Percentiles rank a stretch among this genome's conserved stretches.
Evolutionary conservation across 2,329 filamentous ascomycete species (phyloP).

Genomic region (Elsinoe perseae): DNA sequence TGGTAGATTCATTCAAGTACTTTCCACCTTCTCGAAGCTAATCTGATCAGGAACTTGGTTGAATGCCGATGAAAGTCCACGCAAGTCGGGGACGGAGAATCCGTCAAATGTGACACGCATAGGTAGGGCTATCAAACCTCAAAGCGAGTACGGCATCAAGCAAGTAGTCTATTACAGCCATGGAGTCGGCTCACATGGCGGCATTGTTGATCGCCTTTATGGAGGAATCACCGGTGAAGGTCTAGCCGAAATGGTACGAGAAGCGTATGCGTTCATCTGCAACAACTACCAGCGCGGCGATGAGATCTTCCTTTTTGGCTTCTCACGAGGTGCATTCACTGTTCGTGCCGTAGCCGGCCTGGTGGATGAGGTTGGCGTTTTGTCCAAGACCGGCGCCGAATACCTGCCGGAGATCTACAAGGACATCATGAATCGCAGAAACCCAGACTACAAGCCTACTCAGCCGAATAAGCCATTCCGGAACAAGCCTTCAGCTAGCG

Average conservation of each 20-base stretch:
- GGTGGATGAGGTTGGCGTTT: constrained; percentile 39
- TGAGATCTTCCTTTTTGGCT: constrained; percentile 44
- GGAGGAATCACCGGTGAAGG: constrained; percentile 38
- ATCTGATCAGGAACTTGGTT: constrained; percentile 37
- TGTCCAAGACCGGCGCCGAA: constrained; percentile 41
- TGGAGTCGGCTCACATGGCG: constrained; percentile 41
- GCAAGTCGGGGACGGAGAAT: constrained; percentile 35
- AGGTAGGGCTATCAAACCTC: constrained; percentile 41
- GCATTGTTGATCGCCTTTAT: constrained; percentile 35
- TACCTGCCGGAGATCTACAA: constrained; percentile 41
- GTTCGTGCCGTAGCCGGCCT: constrained; percentile 40
- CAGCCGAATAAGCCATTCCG: constrained; percentile 41
- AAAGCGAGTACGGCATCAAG: constrained; percentile 41
- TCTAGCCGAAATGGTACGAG: constrained; percentile 40
- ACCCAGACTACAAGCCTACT: constrained; percentile 38
- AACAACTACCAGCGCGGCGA: constrained; percentile 48
- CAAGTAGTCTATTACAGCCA: constrained; percentile 47
- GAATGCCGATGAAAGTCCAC: constrained; percentile 40
- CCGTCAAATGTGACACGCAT: constrained; percentile 46
- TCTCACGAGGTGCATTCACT: constrained; percentile 42
- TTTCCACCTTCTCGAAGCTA: no score
- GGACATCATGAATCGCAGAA: constrained; percentile 39
- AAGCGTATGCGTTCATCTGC: constrained; percentile 45
- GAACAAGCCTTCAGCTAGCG: constrained; percentile 38
- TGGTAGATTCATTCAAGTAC: constrained; percentile 32